A percentile compares a stretch with the other conserved stretches of the same genome.
Conservation (phyloP, 78 protist genomes). For the Guillardia theta region DNA sequence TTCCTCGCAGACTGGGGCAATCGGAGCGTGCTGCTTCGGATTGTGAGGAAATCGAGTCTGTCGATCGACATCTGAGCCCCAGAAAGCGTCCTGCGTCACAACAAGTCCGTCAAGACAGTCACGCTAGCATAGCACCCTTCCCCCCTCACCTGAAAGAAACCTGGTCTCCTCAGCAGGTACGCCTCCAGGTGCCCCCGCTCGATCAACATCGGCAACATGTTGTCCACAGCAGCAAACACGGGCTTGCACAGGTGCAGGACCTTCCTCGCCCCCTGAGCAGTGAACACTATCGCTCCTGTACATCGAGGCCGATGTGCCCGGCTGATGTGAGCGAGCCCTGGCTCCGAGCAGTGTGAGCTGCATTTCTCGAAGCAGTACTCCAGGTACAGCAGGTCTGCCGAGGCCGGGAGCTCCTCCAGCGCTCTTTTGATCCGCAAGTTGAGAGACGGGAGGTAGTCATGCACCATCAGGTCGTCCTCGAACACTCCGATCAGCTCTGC, state of each 20-base stretch:
- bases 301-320: neutral
- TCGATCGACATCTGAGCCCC: neutral
- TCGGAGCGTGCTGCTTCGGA: no score
- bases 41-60: no score
- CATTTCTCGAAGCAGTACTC: neutral
- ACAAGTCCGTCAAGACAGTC: neutral
- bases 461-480: neutral
- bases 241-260: neutral
- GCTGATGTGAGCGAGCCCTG: neutral
- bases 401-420: neutral
- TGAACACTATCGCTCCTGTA: neutral
- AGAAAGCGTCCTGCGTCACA: neutral
- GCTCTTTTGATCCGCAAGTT: neutral
- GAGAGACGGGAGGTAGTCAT: neutral
- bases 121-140: neutral
- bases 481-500: neutral
- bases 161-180: neutral
- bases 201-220: neutral
- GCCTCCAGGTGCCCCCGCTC: neutral
- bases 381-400: neutral
- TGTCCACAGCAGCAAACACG: neutral
- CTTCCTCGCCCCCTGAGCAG: neutral
- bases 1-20: no score
- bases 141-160: neutral
- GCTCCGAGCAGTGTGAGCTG: neutral